Base-by-base conservation (phyloP, 164 flowering plant genomes). In the Stephania yunnanensis region DNA sequence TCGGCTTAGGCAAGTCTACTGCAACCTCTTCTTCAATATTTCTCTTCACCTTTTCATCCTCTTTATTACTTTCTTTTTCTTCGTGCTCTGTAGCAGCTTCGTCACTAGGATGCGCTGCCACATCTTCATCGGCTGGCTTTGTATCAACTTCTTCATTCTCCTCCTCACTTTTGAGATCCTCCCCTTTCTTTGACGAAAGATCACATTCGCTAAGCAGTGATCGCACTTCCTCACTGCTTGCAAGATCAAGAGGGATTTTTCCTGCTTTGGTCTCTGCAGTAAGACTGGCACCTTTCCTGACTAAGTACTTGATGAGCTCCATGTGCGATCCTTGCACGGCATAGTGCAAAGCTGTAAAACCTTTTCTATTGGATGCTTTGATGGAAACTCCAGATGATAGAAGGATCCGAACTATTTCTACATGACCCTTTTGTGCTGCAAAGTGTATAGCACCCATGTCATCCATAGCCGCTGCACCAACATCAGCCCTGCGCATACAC, bases 371-470 rank as follows among this genome's bases (percentile, higher is more conserved):
- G 74, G 73, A 73, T 53, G 98, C 83, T 82, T 89, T 91, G 70
- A 91, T 73, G 4, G 99, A 92, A 45, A 80, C 91, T 42, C 99
- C 97, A 11, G 87, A 82, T 45, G 88, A 76, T 17, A 95, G 66
- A 1, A 95, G 90, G 58, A 82, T 73, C 45, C 86, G 83, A 20
- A 92, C 90, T 42, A 89, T 87, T 84, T 93, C 96, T 12, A 93
- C 71, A 78, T 95, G 98, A 29, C 97, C 99, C 82, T 93, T 95
- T 77, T 93, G 98, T 50, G 95, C 85, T 69, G 97, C 99, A 83
- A 93, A 95, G 83, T 95, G 99, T 78, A 95, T 85, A 31, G 98
- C 98, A 36, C 91, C 92, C 99, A 93, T 93, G 82, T 95, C 97
- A 77, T 95, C 99, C 88, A 93, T 89, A 61, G 99, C 97, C 29